Evolutionary conservation across 2,329 filamentous ascomycete species (phyloP).

Genomic region (Arthrobotrys sinensis): DNA sequence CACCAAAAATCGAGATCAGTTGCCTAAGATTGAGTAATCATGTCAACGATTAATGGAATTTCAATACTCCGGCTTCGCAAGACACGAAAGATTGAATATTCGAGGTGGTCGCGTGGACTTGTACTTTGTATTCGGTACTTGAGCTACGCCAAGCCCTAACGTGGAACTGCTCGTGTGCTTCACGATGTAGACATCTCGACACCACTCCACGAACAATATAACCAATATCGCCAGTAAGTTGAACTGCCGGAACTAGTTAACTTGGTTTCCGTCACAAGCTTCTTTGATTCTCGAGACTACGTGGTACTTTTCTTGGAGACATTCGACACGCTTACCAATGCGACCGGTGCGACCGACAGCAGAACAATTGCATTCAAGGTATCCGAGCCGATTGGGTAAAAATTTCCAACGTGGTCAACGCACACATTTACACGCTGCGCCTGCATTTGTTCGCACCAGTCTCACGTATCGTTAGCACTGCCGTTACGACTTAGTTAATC

Average conservation of each 20-base stretch:
- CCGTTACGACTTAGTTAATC: not conserved
- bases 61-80: not conserved
- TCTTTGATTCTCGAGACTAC: not conserved
- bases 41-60: not conserved
- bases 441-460: not conserved
- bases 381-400: conserved; percentile 31
- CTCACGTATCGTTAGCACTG: not conserved
- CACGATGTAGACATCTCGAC: not conserved
- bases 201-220: too few species aligned
- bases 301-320: not conserved
- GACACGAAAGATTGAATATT: not conserved
- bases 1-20: not conserved
- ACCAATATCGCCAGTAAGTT: too few species aligned
- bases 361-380: not conserved
- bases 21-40: conserved; percentile 2
- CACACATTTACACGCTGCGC: not conserved
- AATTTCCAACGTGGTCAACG: conserved; percentile 27
- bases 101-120: not conserved
- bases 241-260: too few species aligned
- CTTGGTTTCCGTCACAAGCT: too few species aligned
- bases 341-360: not conserved
- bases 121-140: not conserved
- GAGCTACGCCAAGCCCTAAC: not conserved
- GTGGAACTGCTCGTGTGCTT: not conserved
- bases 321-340: conserved; percentile 4